phyloP scores from a whole-genome alignment of 2,329 filamentous ascomycete species.

The Cladosporium sp. region DNA sequence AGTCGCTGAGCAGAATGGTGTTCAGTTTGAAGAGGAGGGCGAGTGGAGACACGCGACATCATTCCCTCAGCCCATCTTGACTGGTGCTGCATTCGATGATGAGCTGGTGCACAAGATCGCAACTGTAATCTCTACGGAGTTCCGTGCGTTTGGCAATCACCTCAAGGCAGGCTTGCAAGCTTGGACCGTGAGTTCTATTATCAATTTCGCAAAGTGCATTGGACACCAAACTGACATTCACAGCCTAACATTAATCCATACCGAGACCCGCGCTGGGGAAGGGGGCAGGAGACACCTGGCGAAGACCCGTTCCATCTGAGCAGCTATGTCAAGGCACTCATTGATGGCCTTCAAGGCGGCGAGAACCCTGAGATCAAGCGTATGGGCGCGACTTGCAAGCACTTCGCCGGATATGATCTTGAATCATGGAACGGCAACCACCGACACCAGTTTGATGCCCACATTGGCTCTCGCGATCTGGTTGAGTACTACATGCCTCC shows the following conservation, averaged over 20 bases:
- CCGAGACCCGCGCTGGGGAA: conserved; percentile 20
- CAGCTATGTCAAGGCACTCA: conserved; percentile 31
- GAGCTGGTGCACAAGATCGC: conserved; percentile 55
- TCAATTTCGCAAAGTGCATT: neutral
- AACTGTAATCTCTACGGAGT: conserved; percentile 54
- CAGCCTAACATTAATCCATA: conserved; percentile 57
- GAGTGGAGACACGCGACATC: conserved; percentile 58
- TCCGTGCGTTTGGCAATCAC: conserved; percentile 60
- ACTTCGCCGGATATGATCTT: conserved; percentile 32
- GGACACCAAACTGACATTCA: neutral
- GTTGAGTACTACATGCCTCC: conserved; percentile 64
- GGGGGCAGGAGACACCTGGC: conserved; percentile 29
- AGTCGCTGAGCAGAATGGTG: conserved; percentile 46
- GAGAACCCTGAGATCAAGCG: conserved; percentile 31
- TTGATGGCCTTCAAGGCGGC: conserved; percentile 31
- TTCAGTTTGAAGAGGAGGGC: conserved; percentile 49
- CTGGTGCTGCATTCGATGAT: conserved; percentile 61
- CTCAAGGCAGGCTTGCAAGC: conserved; percentile 53
- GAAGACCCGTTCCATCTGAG: conserved; percentile 32
- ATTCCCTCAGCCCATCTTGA: conserved; percentile 60
- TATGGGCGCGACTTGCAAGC: conserved; percentile 45
- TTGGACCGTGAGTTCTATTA: conserved; percentile 48
- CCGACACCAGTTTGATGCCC: conserved; percentile 51
- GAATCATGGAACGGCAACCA: conserved; percentile 29
- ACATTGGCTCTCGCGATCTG: conserved; percentile 57